These are phyloP conservation scores for Sergeia podlipaevii DNA, from an alignment of 208 protist species.

Conservation along the genomic window DNA sequence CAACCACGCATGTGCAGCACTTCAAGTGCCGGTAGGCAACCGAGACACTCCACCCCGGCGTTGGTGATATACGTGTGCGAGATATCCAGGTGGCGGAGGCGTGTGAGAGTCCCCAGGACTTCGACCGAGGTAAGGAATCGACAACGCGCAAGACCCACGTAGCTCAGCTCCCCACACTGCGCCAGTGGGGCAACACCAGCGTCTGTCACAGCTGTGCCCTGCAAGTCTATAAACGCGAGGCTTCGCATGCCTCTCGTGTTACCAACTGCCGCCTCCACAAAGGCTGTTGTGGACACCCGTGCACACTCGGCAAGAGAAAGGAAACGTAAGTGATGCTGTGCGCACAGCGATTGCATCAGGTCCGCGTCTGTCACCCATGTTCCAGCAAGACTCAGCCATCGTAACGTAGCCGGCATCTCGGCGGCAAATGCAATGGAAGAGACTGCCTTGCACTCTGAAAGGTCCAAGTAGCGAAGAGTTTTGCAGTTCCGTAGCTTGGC, in stretches of 20 bases:
- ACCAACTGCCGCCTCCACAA: conserved; percentile 17
- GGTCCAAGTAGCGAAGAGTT: conserved; percentile 41
- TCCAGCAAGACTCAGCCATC: conserved; percentile 37
- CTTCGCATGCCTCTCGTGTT: background rate
- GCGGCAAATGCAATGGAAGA: conserved; percentile 22
- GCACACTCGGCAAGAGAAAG: conserved; percentile 48
- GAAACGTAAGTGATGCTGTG: conserved; percentile 21
- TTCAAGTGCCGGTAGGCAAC: conserved; percentile 15
- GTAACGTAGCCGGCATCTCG: conserved; percentile 24
- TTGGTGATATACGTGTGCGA: conserved; percentile 20
- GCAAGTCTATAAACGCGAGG: conserved; percentile 42
- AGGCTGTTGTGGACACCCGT: conserved; percentile 17
- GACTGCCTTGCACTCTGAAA: conserved; percentile 37
- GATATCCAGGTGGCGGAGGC: conserved; percentile 47
- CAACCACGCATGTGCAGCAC: conserved; percentile 6
- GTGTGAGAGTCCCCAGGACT: conserved; percentile 16
- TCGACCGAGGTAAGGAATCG: conserved; percentile 27
- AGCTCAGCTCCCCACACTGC: conserved; percentile 23
- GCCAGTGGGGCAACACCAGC: conserved; percentile 19
- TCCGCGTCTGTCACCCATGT: conserved; percentile 40
- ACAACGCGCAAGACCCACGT: conserved; percentile 47
- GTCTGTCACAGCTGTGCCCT: conserved; percentile 40
- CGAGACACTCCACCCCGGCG: background rate
- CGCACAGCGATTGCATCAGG: conserved; percentile 8
- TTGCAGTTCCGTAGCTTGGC: conserved; percentile 20